phyloP scores from a whole-genome alignment of 805 yeast genomes.

The Zygosaccharomyces bailii region DNA sequence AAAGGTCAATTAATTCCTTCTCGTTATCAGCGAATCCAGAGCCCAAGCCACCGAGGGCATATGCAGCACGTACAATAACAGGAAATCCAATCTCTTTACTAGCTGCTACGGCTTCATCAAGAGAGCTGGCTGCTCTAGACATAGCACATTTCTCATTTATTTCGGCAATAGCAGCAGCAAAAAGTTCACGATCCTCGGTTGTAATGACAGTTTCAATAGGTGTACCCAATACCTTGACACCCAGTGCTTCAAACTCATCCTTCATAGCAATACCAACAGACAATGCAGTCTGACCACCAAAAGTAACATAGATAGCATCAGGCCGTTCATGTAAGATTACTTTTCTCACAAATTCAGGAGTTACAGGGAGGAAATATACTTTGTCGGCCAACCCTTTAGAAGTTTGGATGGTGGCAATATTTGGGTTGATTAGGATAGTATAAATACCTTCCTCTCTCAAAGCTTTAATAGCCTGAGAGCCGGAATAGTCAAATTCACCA shows the following conservation, averaged over 20 bases:
- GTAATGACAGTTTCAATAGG: conserved; percentile 94
- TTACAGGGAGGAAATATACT: conserved; percentile 97
- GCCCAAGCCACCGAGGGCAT: conserved; percentile 95
- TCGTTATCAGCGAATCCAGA: conserved; percentile 95
- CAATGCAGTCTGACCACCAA: conserved; percentile 98
- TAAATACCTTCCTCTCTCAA: conserved; percentile 96
- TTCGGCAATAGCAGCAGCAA: conserved; percentile 91
- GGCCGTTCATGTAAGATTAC: conserved; percentile 94
- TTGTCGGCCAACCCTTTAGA: conserved; percentile 97
- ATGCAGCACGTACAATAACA: conserved; percentile 95
- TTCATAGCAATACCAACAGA: conserved; percentile 93
- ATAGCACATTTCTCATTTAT: conserved; percentile 94
- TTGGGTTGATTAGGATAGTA: conserved; percentile 93
- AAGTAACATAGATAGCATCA: conserved; percentile 93
- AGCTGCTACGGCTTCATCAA: conserved; percentile 80
- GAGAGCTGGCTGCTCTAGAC: conserved; percentile 77
- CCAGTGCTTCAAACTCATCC: conserved; percentile 88
- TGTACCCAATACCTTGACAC: conserved; percentile 92
- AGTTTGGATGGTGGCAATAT: conserved; percentile 97
- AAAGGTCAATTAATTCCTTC: conserved; percentile 73
- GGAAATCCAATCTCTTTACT: conserved; percentile 90
- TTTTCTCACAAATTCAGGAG: conserved; percentile 92
- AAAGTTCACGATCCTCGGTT: conserved; percentile 96
- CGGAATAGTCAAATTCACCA: conserved; percentile 98
- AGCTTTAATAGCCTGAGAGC: conserved; percentile 98